Base-by-base conservation (phyloP, 306 rosid genomes). In the Luffa acutangula region DNA sequence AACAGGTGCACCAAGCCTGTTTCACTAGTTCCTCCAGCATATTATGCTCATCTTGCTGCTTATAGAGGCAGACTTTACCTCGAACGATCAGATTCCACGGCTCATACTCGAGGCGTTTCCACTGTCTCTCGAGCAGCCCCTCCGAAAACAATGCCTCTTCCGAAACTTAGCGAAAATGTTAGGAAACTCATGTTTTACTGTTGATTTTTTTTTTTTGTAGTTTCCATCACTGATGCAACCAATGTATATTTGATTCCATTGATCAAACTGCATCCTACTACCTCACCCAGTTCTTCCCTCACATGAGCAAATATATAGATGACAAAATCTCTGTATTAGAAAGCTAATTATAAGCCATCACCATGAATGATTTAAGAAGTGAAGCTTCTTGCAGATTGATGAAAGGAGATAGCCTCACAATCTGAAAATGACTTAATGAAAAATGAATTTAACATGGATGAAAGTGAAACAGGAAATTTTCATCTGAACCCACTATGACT, bases 1-100 rank as follows among this genome's bases (percentile, higher is more conserved):
- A 93, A 86, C 75, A 90, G 93, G 85, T 95, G 99, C 81, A 95
- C 99, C 20, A 95, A 95, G 86, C 99, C 99, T 13, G 93, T 95
- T 70, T 95, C 99, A 59, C 83, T 95, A 82, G 99, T 95, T n/a
- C 99, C 99, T 51, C 98, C 99, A 10, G 99, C 88, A 73, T 95
- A 93, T 80, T 95, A 95, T 83, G 99, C 99, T 15, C 99, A 95
- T 85, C 86, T 95, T 42, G 99, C 99, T 80, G 99, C 99, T 7
- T 95, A 93, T 37, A 83, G 99, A 83, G 99, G 99, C 9, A 88
- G 99, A 83, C 99, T 95, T 83, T 95, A 95, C 88, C 92, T 95
- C 17, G 97, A 93, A 37, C 81, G 94, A 76, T 91, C 98, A 4
- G 97, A 93, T 12, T 85, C 89, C 21, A 65, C 87, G 36, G 84